Evolutionary conservation across 192 early-diverging fungal species (phyloP).

Genomic region (Phlyctochytrium planicorne): DNA sequence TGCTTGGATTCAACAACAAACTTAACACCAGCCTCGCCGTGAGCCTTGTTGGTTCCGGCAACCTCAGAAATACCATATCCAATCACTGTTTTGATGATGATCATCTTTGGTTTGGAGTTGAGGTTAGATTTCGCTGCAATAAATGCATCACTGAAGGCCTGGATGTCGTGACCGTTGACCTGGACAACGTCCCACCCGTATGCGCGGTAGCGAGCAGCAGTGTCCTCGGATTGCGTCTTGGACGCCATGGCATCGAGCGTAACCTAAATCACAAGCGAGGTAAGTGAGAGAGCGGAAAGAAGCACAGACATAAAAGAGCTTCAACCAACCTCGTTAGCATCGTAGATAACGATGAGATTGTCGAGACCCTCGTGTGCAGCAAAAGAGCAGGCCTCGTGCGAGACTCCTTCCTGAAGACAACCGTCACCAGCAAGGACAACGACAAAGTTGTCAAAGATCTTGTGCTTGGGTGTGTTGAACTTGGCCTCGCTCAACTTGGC

Average conservation of each 20-base stretch:
- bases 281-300: no score
- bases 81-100: slow-evolving; percentile 75
- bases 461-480: slow-evolving; percentile 88
- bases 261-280: slow-evolving; percentile 55
- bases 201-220: slow-evolving; percentile 70
- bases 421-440: slow-evolving; percentile 90
- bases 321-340: slow-evolving; percentile 70
- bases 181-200: slow-evolving; percentile 75
- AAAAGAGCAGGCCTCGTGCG: slow-evolving; percentile 85
- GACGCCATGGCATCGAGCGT: slow-evolving; percentile 78
- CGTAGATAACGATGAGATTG: slow-evolving; percentile 93
- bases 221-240: slow-evolving; percentile 37
- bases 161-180: slow-evolving; percentile 24
- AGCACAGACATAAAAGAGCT: background rate
- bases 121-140: slow-evolving; percentile 83
- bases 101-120: slow-evolving; percentile 57
- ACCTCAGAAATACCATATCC: slow-evolving; percentile 83
- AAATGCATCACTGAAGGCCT: slow-evolving; percentile 60
- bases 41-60: slow-evolving; percentile 88
- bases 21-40: slow-evolving; percentile 62
- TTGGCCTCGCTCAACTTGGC: slow-evolving; percentile 84
- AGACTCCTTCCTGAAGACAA: slow-evolving; percentile 97
- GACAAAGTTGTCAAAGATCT: slow-evolving; percentile 83
- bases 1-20: slow-evolving; percentile 66
- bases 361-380: slow-evolving; percentile 90